Conservation (phyloP, 2,329 filamentous ascomycete genomes). For the Orbilia ellipsospora region DNA sequence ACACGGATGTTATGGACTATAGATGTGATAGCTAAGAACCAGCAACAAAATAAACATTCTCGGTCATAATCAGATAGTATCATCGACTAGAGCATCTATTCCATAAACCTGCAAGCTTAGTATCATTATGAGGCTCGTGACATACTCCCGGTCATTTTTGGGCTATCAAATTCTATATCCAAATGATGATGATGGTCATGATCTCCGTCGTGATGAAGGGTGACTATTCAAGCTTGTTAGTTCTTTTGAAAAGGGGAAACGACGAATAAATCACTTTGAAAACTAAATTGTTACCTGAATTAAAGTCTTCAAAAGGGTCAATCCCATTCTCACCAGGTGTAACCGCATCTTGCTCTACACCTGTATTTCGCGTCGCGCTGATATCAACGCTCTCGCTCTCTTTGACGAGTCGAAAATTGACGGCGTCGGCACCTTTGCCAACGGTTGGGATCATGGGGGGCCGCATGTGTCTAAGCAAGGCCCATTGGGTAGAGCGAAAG, state of each 20-base stretch:
- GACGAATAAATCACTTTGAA: neutral
- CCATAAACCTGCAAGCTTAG: neutral
- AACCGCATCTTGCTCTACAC: constrained; percentile 82
- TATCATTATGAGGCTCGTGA: no score
- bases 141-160: neutral
- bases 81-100: neutral
- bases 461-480: constrained; percentile 95
- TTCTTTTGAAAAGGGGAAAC: neutral
- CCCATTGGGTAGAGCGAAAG: constrained; percentile 96
- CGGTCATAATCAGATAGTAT: no score
- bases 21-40: no score
- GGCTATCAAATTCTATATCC: constrained; percentile 32
- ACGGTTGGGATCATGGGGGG: constrained; percentile 95
- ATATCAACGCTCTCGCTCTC: constrained; percentile 96
- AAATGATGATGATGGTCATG: constrained; percentile 62
- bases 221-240: constrained; percentile 73
- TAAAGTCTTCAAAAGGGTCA: constrained; percentile 98
- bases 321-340: constrained; percentile 82
- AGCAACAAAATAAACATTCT: no score
- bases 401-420: constrained; percentile 98
- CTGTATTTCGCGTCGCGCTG: constrained; percentile 71
- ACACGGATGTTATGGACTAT: no score
- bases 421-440: constrained; percentile 87
- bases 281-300: constrained; percentile 63
- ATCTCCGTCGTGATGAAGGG: constrained; percentile 92